These are phyloP conservation scores for Ambrosiella cleistominuta DNA, from an alignment of 2,329 filamentous ascomycete species.

Conservation along the genomic window DNA sequence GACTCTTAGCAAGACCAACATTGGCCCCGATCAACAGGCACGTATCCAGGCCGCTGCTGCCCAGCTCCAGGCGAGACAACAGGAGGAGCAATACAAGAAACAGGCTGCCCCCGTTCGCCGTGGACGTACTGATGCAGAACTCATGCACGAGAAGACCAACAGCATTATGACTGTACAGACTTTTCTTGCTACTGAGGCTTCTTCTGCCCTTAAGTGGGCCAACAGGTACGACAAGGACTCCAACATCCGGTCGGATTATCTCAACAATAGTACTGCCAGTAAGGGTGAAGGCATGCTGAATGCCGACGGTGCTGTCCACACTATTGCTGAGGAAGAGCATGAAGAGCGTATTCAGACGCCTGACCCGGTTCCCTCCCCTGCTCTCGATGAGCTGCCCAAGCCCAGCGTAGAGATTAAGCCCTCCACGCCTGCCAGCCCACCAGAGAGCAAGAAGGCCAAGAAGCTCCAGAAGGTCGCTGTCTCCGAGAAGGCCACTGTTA, in stretches of 20 bases:
- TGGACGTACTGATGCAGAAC: constrained; percentile 37
- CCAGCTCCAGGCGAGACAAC: constrained; percentile 56
- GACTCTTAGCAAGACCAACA: constrained; percentile 58
- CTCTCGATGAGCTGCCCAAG: constrained; percentile 11
- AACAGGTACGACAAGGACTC: constrained; percentile 84
- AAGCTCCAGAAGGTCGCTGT: constrained; percentile 38
- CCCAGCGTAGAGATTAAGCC: constrained; percentile 8
- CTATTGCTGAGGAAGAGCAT: constrained; percentile 23
- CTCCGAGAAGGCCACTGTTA: constrained; percentile 19
- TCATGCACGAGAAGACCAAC: constrained; percentile 57
- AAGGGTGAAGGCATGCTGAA: constrained; percentile 33
- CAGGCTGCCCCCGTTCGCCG: constrained; percentile 28
- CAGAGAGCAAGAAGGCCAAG: constrained; percentile 19
- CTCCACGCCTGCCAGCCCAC: constrained; percentile 16
- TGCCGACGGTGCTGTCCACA: constrained; percentile 13
- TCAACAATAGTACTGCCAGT: constrained; percentile 55
- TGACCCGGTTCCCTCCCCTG: constrained; percentile 18
- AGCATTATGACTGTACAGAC: constrained; percentile 82
- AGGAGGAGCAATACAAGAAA: constrained; percentile 31
- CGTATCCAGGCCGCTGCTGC: constrained; percentile 83
- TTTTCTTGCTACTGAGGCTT: constrained; percentile 68
- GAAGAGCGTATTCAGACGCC: constrained; percentile 23
- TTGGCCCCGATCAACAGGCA: constrained; percentile 81
- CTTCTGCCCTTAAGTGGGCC: constrained; percentile 91
- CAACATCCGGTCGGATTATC: constrained; percentile 61